Conservation (phyloP, 768 basidiomycete genomes). For the Leccinum longicurvipes region DNA sequence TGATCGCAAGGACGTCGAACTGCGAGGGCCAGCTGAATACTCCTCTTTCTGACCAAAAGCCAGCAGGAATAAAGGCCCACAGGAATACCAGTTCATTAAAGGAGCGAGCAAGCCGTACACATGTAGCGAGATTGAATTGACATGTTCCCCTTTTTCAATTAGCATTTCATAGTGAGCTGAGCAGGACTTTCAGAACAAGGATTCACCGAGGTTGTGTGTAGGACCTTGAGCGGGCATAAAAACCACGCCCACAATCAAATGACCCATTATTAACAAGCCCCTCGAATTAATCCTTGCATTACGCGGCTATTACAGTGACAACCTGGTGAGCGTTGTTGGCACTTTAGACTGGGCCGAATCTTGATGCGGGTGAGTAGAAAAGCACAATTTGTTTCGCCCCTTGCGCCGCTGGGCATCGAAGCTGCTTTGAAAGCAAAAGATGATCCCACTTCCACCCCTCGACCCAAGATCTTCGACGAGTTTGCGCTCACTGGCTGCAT, state of each 20-base stretch:
- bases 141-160: neutral
- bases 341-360: neutral
- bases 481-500: slow-evolving; percentile 57
- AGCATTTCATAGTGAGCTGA: neutral
- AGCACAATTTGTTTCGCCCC: slow-evolving; percentile 46
- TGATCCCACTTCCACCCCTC: slow-evolving; percentile 32
- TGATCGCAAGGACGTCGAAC: no score
- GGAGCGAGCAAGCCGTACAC: neutral
- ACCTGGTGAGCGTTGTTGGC: slow-evolving; percentile 4
- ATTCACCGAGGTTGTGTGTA: neutral
- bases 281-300: neutral
- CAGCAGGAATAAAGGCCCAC: no score
- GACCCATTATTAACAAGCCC: neutral
- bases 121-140: neutral
- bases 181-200: neutral
- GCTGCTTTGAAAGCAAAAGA: slow-evolving; percentile 48
- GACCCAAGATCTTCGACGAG: slow-evolving; percentile 54
- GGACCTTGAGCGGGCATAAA: neutral
- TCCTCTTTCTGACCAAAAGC: neutral
- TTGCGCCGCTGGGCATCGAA: slow-evolving; percentile 59
- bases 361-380: slow-evolving; percentile 4
- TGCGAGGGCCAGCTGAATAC: neutral
- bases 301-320: slow-evolving; percentile 5
- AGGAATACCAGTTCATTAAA: no score
- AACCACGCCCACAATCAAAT: neutral